Percentiles rank a stretch among this genome's conserved stretches.
These are phyloP conservation scores for Thozetella sp. DNA, from an alignment of 495 filamentous ascomycete genomes.

Conservation along the genomic window DNA sequence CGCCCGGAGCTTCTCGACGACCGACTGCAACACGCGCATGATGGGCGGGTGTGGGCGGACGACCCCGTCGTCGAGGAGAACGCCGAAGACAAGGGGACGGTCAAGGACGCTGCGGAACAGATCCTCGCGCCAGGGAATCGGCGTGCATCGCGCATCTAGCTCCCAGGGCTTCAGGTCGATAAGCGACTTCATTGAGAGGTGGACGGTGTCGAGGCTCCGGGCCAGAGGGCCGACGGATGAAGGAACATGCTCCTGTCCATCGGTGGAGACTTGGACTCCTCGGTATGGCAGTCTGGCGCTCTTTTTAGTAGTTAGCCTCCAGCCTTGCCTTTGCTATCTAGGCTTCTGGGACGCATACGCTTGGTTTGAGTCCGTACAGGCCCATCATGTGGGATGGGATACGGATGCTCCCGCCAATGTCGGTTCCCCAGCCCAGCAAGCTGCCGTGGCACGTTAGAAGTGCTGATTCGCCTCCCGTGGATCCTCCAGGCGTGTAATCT, in stretches of 20 bases:
- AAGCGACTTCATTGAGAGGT: slow-evolving; percentile 73
- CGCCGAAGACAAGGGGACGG: slow-evolving; percentile 64
- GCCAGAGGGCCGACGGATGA: slow-evolving; percentile 85
- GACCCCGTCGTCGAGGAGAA: slow-evolving; percentile 74
- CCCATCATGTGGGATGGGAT: slow-evolving; percentile 81
- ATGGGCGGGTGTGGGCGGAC: slow-evolving; percentile 80
- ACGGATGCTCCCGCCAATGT: slow-evolving; percentile 82
- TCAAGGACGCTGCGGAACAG: slow-evolving; percentile 50
- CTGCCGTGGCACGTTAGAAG: slow-evolving; percentile 72
- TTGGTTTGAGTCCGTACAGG: slow-evolving; percentile 74
- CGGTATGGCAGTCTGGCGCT: slow-evolving; percentile 54
- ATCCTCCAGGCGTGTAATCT: slow-evolving; percentile 80
- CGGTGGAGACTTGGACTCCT: slow-evolving; percentile 34
- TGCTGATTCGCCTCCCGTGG: slow-evolving; percentile 78
- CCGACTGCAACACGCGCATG: slow-evolving; percentile 65
- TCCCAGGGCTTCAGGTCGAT: slow-evolving; percentile 80
- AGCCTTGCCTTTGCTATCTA: neutral
- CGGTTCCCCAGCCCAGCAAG: slow-evolving; percentile 81
- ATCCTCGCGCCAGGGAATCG: slow-evolving; percentile 68
- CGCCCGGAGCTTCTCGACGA: slow-evolving; percentile 59
- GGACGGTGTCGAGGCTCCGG: slow-evolving; percentile 71
- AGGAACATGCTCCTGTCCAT: slow-evolving; percentile 74
- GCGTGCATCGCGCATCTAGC: slow-evolving; percentile 74
- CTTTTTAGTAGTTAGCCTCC: slow-evolving; percentile 4
- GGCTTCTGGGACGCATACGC: slow-evolving; percentile 51